Conservation (phyloP, 192 early-diverging fungal species). For the Dissophora ornata region DNA sequence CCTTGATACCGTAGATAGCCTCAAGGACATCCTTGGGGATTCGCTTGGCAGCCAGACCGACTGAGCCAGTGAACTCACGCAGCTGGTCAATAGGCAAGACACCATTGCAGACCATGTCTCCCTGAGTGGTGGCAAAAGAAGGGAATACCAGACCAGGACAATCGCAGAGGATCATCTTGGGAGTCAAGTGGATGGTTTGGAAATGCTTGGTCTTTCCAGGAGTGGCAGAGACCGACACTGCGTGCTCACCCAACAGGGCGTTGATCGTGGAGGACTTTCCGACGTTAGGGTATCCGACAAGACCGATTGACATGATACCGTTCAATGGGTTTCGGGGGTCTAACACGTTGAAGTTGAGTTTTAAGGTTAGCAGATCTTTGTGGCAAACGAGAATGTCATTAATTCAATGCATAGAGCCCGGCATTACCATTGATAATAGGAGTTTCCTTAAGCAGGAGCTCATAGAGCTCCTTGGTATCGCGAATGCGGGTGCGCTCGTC, state of each 20-base stretch:
- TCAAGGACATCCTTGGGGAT: slow-evolving; percentile 91
- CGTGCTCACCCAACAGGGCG: slow-evolving; percentile 92
- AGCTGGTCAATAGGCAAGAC: slow-evolving; percentile 99
- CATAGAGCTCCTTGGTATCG: slow-evolving; percentile 63
- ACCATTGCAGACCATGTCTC: slow-evolving; percentile 99
- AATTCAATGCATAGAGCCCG: no score
- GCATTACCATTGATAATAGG: slow-evolving; percentile 59
- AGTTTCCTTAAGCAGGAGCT: slow-evolving; percentile 62
- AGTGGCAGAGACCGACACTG: slow-evolving; percentile 94
- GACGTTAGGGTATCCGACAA: slow-evolving; percentile 99
- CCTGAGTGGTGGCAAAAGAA: slow-evolving; percentile 97
- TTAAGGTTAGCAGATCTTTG: no score
- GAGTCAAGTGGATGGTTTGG: slow-evolving; percentile 95
- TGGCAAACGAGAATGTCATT: no score
- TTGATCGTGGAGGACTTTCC: slow-evolving; percentile 99
- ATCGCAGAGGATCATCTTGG: slow-evolving; percentile 91
- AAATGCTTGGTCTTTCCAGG: slow-evolving; percentile 99
- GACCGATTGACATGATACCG: slow-evolving; percentile 84
- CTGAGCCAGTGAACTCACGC: slow-evolving; percentile 92
- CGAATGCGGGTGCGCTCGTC: slow-evolving; percentile 65
- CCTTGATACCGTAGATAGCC: slow-evolving; percentile 92
- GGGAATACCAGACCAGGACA: slow-evolving; percentile 99
- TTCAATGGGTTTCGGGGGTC: slow-evolving; percentile 56
- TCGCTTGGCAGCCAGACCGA: slow-evolving; percentile 79
- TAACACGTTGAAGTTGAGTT: no score